Percentiles rank a stretch among this genome's conserved stretches.
Evolutionary conservation across 345 rosid genomes (phyloP).

Genomic region (Pelargonium nanum): DNA sequence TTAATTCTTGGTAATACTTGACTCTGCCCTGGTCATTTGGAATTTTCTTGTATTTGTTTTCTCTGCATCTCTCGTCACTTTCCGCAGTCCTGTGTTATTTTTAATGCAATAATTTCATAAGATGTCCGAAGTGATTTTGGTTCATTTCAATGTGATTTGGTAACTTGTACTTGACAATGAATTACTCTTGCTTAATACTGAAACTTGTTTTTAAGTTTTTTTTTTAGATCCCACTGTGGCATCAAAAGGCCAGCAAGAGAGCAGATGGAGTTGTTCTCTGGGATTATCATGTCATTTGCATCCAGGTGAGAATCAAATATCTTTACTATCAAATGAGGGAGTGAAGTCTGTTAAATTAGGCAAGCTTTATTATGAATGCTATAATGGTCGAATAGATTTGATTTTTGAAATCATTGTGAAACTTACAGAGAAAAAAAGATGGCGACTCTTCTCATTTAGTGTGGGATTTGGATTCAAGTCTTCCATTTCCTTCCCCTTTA

Average conservation of each 20-base stretch:
- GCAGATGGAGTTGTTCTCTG: conserved; percentile 75
- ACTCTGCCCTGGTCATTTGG: neutral
- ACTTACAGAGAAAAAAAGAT: conserved; percentile 42
- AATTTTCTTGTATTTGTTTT: too few relatives aligned
- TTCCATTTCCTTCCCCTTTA: conserved; percentile 69
- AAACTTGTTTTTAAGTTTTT: conserved; percentile 2
- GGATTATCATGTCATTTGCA: conserved; percentile 84
- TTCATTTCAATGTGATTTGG: neutral
- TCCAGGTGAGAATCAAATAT: conserved; percentile 42
- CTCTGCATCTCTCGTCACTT: neutral
- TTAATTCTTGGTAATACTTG: neutral
- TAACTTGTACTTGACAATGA: too few relatives aligned
- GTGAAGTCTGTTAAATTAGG: neutral
- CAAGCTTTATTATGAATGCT: neutral
- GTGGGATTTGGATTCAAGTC: conserved; percentile 83
- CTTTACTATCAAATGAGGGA: neutral
- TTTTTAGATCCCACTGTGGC: conserved; percentile 75
- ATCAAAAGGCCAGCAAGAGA: conserved; percentile 78
- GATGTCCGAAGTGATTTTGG: neutral
- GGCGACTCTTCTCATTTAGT: conserved; percentile 34
- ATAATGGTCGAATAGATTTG: neutral
- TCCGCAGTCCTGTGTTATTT: neutral
- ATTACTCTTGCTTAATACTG: too few relatives aligned
- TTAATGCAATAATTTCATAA: too few relatives aligned
- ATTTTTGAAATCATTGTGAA: neutral